Conservation (phyloP, 2,329 filamentous ascomycete species). For the Lasiodiplodia gonubiensis region DNA sequence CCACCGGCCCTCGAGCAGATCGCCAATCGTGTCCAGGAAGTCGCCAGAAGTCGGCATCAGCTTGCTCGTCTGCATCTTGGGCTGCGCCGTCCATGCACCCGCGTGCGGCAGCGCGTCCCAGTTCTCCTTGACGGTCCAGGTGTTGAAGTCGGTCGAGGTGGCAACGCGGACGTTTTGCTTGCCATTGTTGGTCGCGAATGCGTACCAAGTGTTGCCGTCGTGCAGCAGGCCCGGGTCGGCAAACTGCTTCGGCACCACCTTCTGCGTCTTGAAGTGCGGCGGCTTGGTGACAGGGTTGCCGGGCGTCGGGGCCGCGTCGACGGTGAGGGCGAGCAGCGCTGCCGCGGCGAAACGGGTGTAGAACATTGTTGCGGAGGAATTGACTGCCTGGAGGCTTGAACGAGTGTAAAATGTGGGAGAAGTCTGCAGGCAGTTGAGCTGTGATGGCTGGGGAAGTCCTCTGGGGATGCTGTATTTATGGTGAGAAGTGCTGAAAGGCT, state of each 20-base stretch:
- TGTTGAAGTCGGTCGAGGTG: conserved; percentile 43
- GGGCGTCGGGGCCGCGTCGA: conserved; percentile 12
- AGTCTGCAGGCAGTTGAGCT: conserved; percentile 2
- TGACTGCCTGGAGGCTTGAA: neutral
- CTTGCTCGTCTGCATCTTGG: neutral
- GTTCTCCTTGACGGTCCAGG: conserved; percentile 37
- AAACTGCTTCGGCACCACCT: conserved; percentile 34
- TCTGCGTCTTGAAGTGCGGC: conserved; percentile 14
- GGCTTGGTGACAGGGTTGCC: neutral
- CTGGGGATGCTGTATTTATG: conserved; percentile 19
- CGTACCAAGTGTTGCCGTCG: conserved; percentile 44
- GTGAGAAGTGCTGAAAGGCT: neutral
- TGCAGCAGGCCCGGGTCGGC: conserved; percentile 45
- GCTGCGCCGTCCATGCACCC: conserved; percentile 36
- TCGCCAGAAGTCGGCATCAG: neutral
- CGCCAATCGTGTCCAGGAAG: neutral
- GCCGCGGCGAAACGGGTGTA: conserved; percentile 20
- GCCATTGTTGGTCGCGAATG: conserved; percentile 41
- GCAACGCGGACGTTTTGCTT: conserved; percentile 46
- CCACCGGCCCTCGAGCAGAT: neutral
- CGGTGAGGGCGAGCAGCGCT: conserved; percentile 9
- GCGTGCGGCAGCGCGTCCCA: conserved; percentile 41
- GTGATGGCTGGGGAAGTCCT: neutral
- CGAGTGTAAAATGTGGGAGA: neutral
- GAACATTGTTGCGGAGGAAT: conserved; percentile 7